A percentile compares a stretch with the other conserved stretches of the same genome.
Conservation (phyloP, 1,284 basidiomycete species). For the Schizophyllum amplum region DNA sequence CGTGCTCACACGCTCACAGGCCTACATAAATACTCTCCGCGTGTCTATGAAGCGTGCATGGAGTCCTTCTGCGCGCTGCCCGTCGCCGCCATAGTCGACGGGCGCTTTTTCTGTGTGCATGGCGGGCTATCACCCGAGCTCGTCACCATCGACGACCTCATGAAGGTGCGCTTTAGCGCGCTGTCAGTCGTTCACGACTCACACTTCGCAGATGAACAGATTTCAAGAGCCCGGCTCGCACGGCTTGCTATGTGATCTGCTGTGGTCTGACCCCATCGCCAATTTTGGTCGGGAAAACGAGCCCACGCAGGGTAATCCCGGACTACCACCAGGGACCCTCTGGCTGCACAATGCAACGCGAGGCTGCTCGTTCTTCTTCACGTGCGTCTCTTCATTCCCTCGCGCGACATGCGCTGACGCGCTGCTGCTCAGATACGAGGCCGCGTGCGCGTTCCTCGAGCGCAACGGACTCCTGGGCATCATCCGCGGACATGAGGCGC, state of each 20-base stretch:
- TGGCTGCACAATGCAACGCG: slow-evolving; percentile 88
- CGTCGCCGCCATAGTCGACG: slow-evolving; percentile 89
- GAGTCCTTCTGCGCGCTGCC: slow-evolving; percentile 90
- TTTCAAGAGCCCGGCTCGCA: slow-evolving; percentile 93
- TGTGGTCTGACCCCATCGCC: slow-evolving; percentile 91
- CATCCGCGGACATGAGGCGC: slow-evolving; percentile 96
- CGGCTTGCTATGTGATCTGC: slow-evolving; percentile 89
- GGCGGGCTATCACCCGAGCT: slow-evolving; percentile 93
- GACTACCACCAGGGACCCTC: slow-evolving; percentile 30
- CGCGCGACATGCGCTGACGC: neutral
- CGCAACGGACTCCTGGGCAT: slow-evolving; percentile 88
- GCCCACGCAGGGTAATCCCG: slow-evolving; percentile 10
- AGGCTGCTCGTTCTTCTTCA: slow-evolving; percentile 94
- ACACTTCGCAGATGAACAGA: slow-evolving; percentile 61
- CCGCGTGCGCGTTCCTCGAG: slow-evolving; percentile 91
- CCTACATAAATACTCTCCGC: slow-evolving; percentile 86
- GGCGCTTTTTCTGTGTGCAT: slow-evolving; percentile 96
- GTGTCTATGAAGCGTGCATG: slow-evolving; percentile 87
- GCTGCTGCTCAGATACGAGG: slow-evolving; percentile 32
- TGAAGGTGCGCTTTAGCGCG: slow-evolving; percentile 2
- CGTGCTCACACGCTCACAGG: neutral
- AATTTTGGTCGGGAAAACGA: slow-evolving; percentile 63
- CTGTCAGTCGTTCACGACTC: neutral
- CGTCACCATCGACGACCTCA: slow-evolving; percentile 73
- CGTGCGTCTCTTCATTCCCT: slow-evolving; percentile 42